A percentile compares a stretch with the other conserved stretches of the same genome.
phyloP scores from a whole-genome alignment of 192 early-diverging fungal species.

The Mortierella alpina region DNA sequence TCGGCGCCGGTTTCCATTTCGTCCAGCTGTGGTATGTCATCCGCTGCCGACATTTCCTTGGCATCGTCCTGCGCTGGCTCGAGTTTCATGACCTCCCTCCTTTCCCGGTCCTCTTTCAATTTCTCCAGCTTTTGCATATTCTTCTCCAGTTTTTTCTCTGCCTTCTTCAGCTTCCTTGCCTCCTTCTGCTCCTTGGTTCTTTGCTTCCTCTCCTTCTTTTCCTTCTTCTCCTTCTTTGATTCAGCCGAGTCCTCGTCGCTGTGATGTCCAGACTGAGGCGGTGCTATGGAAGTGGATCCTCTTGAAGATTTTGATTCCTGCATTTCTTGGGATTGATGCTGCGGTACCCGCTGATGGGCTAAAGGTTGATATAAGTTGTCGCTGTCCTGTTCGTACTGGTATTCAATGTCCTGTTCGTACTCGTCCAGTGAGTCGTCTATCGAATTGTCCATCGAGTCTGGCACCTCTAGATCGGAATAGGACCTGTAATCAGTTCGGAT shows the following conservation, averaged over 20 bases:
- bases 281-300: no score
- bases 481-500: no score
- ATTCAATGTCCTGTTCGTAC: slow-evolving; percentile 31
- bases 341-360: no score
- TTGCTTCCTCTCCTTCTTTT: neutral
- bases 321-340: no score
- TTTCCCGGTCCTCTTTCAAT: no score
- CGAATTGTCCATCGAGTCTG: neutral
- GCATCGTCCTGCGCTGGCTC: neutral
- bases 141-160: neutral
- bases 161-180: neutral
- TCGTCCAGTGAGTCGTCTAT: slow-evolving; percentile 5
- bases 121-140: neutral
- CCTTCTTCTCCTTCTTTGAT: neutral
- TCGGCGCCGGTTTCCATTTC: slow-evolving; percentile 11
- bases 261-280: no score
- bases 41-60: neutral
- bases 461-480: no score
- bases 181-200: neutral
- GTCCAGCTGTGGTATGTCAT: slow-evolving; percentile 2
- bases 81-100: no score
- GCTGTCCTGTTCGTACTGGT: slow-evolving; percentile 9
- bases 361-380: no score
- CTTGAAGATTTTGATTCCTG: no score
- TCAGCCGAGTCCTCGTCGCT: no score